Percentiles rank a stretch among this genome's conserved stretches.
Conservation (phyloP, 352 stramenopile species). For the Globisporangium irregulare region DNA sequence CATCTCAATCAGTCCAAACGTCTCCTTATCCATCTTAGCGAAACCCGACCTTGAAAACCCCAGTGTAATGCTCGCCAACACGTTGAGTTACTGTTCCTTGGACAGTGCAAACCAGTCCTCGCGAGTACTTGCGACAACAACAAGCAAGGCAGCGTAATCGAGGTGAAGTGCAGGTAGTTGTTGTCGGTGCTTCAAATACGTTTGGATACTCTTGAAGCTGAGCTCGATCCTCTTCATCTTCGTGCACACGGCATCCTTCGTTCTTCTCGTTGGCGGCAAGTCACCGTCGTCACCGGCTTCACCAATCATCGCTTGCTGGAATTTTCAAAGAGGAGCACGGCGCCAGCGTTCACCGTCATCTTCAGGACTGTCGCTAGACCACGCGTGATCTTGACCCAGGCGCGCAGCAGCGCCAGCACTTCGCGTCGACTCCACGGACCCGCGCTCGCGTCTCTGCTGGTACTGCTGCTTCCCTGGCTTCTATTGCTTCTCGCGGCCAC, state of each 20-base stretch:
- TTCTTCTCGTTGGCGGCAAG: not conserved
- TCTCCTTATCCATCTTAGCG: not conserved
- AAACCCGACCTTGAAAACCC: not conserved
- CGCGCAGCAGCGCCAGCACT: not conserved
- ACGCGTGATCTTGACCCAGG: not conserved
- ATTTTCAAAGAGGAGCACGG: not conserved
- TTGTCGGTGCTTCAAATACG: not conserved
- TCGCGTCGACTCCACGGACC: not conserved
- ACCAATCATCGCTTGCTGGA: not conserved
- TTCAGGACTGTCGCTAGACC: not conserved
- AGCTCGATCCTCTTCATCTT: not conserved
- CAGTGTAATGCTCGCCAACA: not conserved
- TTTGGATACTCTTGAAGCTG: not conserved
- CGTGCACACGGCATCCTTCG: not conserved
- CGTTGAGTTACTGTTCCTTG: not conserved
- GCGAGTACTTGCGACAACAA: not conserved
- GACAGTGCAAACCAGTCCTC: not conserved
- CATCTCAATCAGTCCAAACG: not conserved
- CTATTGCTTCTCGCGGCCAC: not conserved
- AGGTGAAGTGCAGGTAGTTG: not conserved
- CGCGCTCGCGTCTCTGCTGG: too few relatives aligned
- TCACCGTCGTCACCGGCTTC: not conserved
- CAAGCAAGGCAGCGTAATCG: not conserved
- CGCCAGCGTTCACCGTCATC: not conserved
- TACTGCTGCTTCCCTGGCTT: not conserved